Base-by-base conservation (phyloP, 148 eudicot species). In the Vaccinium vitisidaea region DNA sequence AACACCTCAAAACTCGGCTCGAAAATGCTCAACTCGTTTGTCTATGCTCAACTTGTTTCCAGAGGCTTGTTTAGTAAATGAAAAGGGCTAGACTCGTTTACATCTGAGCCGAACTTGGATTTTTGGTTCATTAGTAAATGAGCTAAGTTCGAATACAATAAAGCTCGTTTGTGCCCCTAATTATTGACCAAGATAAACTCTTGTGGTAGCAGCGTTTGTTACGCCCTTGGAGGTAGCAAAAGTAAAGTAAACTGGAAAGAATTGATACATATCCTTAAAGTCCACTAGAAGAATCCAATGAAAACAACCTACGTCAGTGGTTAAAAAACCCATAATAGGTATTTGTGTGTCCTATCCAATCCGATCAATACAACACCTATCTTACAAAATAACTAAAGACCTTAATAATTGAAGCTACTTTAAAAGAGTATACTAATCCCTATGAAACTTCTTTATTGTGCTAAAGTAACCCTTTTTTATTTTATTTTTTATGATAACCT, bases 271-370 rank as follows among this genome's bases (percentile, higher is more conserved):
- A 81, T 43, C 55, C 55, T 81, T 71, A 71, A 82, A 55, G 77
- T 50, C 77, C 59, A 50, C 46, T 23, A 59, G 30, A 84, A 77
- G 81, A 84, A 76, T 77, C 85, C 75, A 84, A 84, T 59, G 75
- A 48, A 59, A n/a, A 4, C 79, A 54, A 21, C 52, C 12, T 83
- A 74, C 32, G 32, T 83, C 79, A 83, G 6, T n/a, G 36, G 36
- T 32, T 43, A 4, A 43, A 43, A 43, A 43, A 43, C 0, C 69
- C 23, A n/a, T 25, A n/a, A 21, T 61, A 61, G 65, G 25, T 59
- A 83, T 69, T 14, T 23, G 5, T 54, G 25, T 21, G 36, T 67
- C 39, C 56, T 25, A 83, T 32, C 54, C 69, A 73, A 39, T 74
- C 70, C 79, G 55, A 73, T 63, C 79, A 36, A 73, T 63, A 4